Evolutionary conservation across 2,329 filamentous ascomycete genomes (phyloP).

Genomic region (Fusarium sp.): DNA sequence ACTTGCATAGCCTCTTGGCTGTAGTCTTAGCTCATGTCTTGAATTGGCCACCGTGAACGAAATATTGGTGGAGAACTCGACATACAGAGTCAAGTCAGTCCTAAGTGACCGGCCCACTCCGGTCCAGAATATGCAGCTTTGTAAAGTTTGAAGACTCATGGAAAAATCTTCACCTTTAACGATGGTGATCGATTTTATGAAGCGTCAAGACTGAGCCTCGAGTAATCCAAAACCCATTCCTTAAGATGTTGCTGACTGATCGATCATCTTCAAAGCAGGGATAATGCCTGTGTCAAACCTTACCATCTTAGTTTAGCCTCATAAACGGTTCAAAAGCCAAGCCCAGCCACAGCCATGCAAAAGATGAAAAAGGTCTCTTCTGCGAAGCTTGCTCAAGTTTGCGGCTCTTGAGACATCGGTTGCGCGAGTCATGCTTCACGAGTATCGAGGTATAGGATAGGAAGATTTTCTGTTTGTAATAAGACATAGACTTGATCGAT

Average conservation of each 20-base stretch:
- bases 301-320: slow-evolving; percentile 21
- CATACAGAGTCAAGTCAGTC: not conserved
- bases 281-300: slow-evolving; percentile 25
- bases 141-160: not conserved
- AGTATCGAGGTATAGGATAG: not conserved
- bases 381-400: slow-evolving; percentile 10
- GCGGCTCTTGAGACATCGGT: slow-evolving; percentile 17
- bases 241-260: slow-evolving; percentile 11
- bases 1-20: slow-evolving; percentile 21
- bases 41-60: slow-evolving; percentile 42
- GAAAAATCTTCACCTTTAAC: not conserved
- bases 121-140: slow-evolving; percentile 1
- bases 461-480: slow-evolving; percentile 8
- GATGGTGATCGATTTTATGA: not conserved
- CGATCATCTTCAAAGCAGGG: slow-evolving; percentile 25
- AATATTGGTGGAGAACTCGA: slow-evolving; percentile 21
- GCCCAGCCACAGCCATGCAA: slow-evolving; percentile 16
- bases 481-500: not conserved
- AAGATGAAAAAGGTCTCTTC: not conserved
- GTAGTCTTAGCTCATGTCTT: slow-evolving; percentile 12
- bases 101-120: not conserved
- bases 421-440: slow-evolving; percentile 24
- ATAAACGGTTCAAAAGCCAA: slow-evolving; percentile 22
- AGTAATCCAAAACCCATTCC: slow-evolving; percentile 21
- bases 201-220: slow-evolving; percentile 3